A percentile compares a stretch with the other conserved stretches of the same genome.
Conservation (phyloP, 2,329 filamentous ascomycete species). For the Trichoderma afroharzianum region DNA sequence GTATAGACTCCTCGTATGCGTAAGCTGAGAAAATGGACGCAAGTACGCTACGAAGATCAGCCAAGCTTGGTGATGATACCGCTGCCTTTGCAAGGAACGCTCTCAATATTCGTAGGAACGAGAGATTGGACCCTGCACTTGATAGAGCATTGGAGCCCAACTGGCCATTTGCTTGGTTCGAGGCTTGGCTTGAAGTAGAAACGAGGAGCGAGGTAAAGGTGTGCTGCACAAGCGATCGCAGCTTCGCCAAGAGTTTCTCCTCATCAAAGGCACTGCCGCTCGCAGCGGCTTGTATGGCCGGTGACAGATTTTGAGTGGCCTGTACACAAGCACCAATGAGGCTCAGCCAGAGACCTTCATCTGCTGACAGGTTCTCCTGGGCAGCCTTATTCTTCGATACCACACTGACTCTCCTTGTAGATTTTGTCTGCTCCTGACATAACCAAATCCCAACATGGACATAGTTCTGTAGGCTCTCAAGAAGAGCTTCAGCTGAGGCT, state of each 20-base stretch:
- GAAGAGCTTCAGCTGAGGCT: conserved; percentile 67
- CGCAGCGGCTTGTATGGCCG: conserved; percentile 42
- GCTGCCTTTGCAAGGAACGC: conserved; percentile 84
- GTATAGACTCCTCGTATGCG: conserved; percentile 87
- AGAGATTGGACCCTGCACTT: conserved; percentile 54
- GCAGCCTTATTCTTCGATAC: conserved; percentile 49
- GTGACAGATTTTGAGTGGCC: conserved; percentile 62
- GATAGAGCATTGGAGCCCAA: conserved; percentile 35
- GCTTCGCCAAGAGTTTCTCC: conserved; percentile 59
- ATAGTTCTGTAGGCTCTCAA: conserved; percentile 82
- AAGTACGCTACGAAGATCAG: conserved; percentile 80
- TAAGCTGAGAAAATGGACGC: conserved; percentile 92
- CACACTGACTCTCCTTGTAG: conserved; percentile 42
- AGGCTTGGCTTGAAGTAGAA: conserved; percentile 63
- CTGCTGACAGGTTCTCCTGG: conserved; percentile 45
- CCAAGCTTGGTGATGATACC: conserved; percentile 75
- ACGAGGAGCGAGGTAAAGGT: conserved; percentile 84
- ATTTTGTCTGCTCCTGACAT: conserved; percentile 79
- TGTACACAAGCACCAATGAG: conserved; percentile 59
- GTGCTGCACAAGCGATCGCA: conserved; percentile 81
- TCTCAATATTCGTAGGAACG: conserved; percentile 84
- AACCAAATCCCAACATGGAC: conserved; percentile 92
- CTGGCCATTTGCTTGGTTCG: conserved; percentile 40
- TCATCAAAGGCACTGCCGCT: conserved; percentile 44
- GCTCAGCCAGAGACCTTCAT: conserved; percentile 58